Conservation (phyloP, 768 basidiomycete genomes). For the Pilatotrama ljubarskyi region DNA sequence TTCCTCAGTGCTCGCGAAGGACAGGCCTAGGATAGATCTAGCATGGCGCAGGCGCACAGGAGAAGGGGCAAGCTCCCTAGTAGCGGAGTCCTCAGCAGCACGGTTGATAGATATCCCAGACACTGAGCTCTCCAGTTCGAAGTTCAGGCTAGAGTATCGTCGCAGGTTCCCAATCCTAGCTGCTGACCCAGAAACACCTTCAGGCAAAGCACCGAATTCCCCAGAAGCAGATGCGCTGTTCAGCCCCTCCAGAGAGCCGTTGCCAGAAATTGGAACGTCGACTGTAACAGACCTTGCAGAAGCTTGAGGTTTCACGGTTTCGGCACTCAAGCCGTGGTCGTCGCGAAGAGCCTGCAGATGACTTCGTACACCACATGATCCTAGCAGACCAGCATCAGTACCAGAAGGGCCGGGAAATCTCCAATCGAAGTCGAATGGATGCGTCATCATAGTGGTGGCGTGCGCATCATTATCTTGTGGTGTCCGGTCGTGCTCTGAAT, state of each 20-base stretch:
- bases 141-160: conserved; percentile 32
- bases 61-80: conserved; percentile 14
- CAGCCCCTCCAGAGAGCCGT: background rate
- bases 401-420: no score
- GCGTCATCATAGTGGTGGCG: background rate
- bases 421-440: conserved; percentile 9
- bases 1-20: conserved; percentile 35
- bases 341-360: conserved; percentile 1
- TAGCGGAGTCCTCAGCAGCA: background rate
- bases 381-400: background rate
- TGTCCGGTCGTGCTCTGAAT: no score
- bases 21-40: conserved; percentile 24
- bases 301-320: background rate
- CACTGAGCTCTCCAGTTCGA: conserved; percentile 26
- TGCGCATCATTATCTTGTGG: background rate
- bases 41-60: conserved; percentile 15
- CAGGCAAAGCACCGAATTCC: background rate
- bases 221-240: background rate
- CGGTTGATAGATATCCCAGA: conserved; percentile 10
- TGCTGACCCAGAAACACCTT: background rate
- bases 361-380: background rate
- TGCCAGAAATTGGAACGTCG: background rate
- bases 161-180: conserved; percentile 21
- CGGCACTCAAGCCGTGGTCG: background rate
- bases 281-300: background rate